Base-by-base conservation (phyloP, 345 rosid species). In the Microthlaspi erraticum region DNA sequence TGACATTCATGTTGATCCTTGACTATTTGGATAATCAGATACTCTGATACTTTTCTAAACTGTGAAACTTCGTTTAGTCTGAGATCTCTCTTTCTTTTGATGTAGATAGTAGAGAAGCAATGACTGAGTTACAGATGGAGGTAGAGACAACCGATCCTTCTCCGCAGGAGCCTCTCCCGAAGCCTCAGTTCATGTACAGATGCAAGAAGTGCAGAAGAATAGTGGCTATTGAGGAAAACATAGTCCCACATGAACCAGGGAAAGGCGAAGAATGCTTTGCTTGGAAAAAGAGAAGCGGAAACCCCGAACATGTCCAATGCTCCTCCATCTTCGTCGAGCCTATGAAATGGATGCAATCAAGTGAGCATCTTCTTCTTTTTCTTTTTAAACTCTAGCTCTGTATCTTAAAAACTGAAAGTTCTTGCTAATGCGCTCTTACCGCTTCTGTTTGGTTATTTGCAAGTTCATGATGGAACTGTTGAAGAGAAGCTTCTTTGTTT, bases 281-380 rank as follows among this genome's bases (percentile, higher is more conserved):
- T 77, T 83, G 92, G 89, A 90, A 82, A 67, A 93, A 80, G 85
- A 81, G 96, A 78, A 83, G 82, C 0, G 80, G 81, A 4, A 76
- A 85, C 64, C 65, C 72, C n/a, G 80, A 67, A 69, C 78, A 70
- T 48, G 75, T 75, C 14, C 87, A 82, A 66, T 90, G 93, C 79
- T 82, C 90, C 66, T 90, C 96, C 36, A 79, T 93, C 67, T 93
- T 93, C 31, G 97, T 93, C 0, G 96, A 88, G 81, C 95, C 98
- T 60, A 80, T 93, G 93, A 90, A 88, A 78, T 90, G 98, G 98
- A 93, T 93, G 98, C 73, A 88, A 73, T 66, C 86, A 71, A 89
- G 92, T 87, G 20, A 72, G 7, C 31, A 1, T 56, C 11, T 7
- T 29, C n/a, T n/a, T n/a, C n/a, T n/a, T 19, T n/a, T 32, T 50